Percentiles rank a stretch among this genome's conserved stretches.
Evolutionary conservation across 2,329 filamentous ascomycete genomes (phyloP).

Genomic region (Xylariaceae sp.): DNA sequence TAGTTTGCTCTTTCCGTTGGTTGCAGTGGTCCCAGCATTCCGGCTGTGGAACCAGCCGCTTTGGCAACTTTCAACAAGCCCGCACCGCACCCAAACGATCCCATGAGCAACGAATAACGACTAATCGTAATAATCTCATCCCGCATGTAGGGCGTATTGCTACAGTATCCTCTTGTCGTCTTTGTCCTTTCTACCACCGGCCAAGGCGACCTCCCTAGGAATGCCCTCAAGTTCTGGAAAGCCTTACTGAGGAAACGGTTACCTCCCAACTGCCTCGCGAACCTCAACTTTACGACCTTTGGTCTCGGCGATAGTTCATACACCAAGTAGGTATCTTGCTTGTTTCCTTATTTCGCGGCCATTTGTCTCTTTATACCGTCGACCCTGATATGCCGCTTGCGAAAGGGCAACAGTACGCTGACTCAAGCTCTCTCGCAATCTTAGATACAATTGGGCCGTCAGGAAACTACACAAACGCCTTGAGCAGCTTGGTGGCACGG

Average conservation of each 20-base stretch:
- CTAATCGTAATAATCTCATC: not conserved
- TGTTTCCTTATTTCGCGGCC: not conserved
- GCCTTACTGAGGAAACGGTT: conserved; percentile 76
- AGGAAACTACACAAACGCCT: conserved; percentile 84
- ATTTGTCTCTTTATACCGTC: conserved; percentile 6
- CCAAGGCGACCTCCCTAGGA: conserved; percentile 87
- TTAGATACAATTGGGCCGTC: conserved; percentile 86
- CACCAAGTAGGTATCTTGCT: conserved; percentile 60
- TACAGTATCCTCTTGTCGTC: conserved; percentile 57
- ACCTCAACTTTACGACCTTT: conserved; percentile 76
- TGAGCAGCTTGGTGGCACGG: conserved; percentile 73
- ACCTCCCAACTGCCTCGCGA: conserved; percentile 61
- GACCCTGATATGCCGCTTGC: not conserved
- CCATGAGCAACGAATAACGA: no score
- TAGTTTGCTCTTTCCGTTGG: no score
- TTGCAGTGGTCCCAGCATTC: no score
- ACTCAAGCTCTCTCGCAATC: not conserved
- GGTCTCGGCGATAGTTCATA: conserved; percentile 95
- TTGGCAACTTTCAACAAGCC: not conserved
- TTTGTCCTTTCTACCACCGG: conserved; percentile 90
- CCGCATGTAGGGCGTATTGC: conserved; percentile 41
- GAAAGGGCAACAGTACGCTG: conserved; percentile 1
- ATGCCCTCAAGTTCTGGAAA: conserved; percentile 80
- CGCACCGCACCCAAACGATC: no score
- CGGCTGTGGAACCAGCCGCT: no score